phyloP scores from a whole-genome alignment of 768 basidiomycete genomes.

The Galerina marginata region DNA sequence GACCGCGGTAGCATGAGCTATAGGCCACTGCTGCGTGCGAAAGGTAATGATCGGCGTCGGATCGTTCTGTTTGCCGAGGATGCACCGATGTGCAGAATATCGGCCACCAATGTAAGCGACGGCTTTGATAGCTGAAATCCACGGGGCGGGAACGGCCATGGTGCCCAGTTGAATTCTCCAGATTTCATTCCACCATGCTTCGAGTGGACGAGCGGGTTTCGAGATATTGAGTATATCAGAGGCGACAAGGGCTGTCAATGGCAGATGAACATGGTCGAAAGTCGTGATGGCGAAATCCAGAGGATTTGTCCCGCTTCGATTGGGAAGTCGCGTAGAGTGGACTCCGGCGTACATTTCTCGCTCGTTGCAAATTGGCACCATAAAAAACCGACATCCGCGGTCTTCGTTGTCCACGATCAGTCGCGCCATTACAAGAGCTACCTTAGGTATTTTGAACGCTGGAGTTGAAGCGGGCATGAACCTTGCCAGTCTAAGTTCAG shows the following conservation, averaged over 20 bases:
- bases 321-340: slow-evolving; percentile 52
- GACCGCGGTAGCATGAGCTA: slow-evolving; percentile 57
- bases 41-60: slow-evolving; percentile 63
- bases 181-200: slow-evolving; percentile 61
- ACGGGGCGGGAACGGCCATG: slow-evolving; percentile 52
- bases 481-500: slow-evolving; percentile 33
- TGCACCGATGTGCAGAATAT: slow-evolving; percentile 60
- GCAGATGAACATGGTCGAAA: slow-evolving; percentile 59
- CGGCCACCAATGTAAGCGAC: slow-evolving; percentile 60
- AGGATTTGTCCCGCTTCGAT: slow-evolving; percentile 56
- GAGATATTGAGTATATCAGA: slow-evolving; percentile 47
- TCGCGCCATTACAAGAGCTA: slow-evolving; percentile 62
- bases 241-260: slow-evolving; percentile 52
- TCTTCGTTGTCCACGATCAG: slow-evolving; percentile 57
- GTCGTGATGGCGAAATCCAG: slow-evolving; percentile 62
- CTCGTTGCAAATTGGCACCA: slow-evolving; percentile 60
- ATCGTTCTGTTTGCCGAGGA: slow-evolving; percentile 47
- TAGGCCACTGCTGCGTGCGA: slow-evolving; percentile 68
- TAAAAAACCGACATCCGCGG: slow-evolving; percentile 56
- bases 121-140: slow-evolving; percentile 57
- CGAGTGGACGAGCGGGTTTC: slow-evolving; percentile 43
- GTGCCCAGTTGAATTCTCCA: slow-evolving; percentile 63
- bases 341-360: slow-evolving; percentile 59
- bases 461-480: slow-evolving; percentile 67
- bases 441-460: slow-evolving; percentile 55